Evolutionary conservation across 179 eudicot species (phyloP).

Genomic region (Dionaea muscipula): DNA sequence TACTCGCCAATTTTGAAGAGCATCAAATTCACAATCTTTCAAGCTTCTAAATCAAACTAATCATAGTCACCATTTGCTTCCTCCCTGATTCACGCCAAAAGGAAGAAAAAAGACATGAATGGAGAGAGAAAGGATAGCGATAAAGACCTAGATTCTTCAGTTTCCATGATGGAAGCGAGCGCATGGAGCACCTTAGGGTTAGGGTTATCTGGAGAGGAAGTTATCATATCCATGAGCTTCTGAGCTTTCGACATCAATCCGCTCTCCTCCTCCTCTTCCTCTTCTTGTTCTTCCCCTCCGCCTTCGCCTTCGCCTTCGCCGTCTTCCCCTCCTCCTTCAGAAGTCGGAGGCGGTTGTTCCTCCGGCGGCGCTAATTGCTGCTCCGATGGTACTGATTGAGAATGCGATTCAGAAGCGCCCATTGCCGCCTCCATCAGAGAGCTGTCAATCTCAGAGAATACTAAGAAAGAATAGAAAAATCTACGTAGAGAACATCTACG

Average conservation of each 20-base stretch:
- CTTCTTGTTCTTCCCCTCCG: constrained; percentile 12
- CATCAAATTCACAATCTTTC: too few species aligned
- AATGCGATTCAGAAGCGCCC: constrained; percentile 11
- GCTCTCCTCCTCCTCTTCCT: constrained; percentile 39
- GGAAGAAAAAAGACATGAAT: not conserved
- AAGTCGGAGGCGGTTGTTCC: not conserved
- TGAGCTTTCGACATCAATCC: constrained; percentile 43
- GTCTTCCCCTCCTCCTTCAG: constrained; percentile 4
- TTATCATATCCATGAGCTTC: constrained; percentile 57
- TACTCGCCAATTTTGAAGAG: not conserved
- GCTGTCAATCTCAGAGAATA: too few species aligned
- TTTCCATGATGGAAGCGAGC: constrained; percentile 67
- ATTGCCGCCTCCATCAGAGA: constrained; percentile 21
- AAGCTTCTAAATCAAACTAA: too few species aligned
- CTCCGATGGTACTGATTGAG: constrained; percentile 6
- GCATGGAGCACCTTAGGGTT: constrained; percentile 64
- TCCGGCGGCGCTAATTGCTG: not conserved
- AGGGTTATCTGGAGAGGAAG: constrained; percentile 59
- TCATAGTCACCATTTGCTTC: too few species aligned
- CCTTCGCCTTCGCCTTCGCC: constrained; percentile 12
- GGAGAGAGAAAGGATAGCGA: constrained; percentile 1
- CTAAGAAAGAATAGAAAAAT: too few species aligned
- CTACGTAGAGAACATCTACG: too few species aligned
- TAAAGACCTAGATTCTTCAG: constrained; percentile 62
- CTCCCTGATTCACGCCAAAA: too few species aligned